phyloP scores from a whole-genome alignment of 1,284 basidiomycete species.

The Takashimella tepidaria region DNA sequence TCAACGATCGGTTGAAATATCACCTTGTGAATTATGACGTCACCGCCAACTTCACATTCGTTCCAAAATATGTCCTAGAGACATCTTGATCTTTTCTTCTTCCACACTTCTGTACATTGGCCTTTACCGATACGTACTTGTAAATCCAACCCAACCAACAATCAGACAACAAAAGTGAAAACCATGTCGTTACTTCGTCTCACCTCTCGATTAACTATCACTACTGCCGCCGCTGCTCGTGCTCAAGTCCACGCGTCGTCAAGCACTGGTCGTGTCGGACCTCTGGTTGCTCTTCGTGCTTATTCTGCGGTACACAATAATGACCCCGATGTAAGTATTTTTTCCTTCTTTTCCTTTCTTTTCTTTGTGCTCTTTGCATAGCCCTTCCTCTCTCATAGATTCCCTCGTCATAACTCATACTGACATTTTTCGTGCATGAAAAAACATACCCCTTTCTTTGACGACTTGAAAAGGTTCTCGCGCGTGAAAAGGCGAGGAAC shows the following conservation, averaged over 20 bases:
- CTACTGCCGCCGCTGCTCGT: no score
- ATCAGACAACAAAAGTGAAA: not conserved
- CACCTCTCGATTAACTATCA: not conserved
- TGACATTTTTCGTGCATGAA: no score
- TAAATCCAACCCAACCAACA: not conserved
- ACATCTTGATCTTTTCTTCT: not conserved
- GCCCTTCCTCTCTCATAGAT: no score
- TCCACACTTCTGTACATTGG: not conserved
- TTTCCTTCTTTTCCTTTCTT: not conserved
- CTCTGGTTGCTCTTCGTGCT: not conserved
- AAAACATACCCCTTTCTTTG: no score
- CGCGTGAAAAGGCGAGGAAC: conserved; percentile 37
- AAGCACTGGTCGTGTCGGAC: not conserved
- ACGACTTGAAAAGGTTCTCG: conserved; percentile 18
- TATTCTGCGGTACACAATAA: not conserved
- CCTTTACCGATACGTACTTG: not conserved
- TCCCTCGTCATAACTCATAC: no score
- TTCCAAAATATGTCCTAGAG: no score
- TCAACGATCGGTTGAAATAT: no score
- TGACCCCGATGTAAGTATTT: not conserved
- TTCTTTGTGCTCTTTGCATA: not conserved
- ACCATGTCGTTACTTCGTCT: not conserved
- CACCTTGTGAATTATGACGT: no score
- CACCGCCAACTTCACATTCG: no score
- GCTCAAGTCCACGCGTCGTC: not conserved